These are phyloP conservation scores for Anthracocystis panici-leucophaei DNA, from an alignment of 1,284 basidiomycete genomes.

Conservation along the genomic window DNA sequence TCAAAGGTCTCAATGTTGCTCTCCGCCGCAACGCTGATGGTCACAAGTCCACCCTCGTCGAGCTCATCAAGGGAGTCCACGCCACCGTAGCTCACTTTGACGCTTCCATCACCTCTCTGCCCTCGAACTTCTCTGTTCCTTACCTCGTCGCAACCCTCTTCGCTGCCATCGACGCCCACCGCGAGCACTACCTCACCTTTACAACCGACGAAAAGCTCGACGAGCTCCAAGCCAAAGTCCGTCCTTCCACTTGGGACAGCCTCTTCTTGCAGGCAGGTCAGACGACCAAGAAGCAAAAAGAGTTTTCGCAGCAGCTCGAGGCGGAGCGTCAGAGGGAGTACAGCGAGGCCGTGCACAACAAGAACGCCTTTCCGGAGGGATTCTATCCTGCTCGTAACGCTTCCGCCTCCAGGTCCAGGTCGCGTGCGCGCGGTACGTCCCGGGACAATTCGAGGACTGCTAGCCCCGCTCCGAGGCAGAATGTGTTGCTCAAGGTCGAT, in stretches of 20 bases:
- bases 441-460: constrained; percentile 24
- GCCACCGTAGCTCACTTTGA: constrained; percentile 45
- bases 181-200: constrained; percentile 71
- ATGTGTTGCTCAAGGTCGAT: constrained; percentile 13
- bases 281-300: constrained; percentile 48
- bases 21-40: constrained; percentile 36
- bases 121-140: constrained; percentile 17
- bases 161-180: constrained; percentile 46
- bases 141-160: constrained; percentile 42
- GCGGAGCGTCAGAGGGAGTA: constrained; percentile 35
- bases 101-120: constrained; percentile 20
- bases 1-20: constrained; percentile 37
- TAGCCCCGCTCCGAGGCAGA: constrained; percentile 20
- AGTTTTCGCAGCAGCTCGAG: constrained; percentile 48
- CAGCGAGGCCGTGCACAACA: constrained; percentile 42
- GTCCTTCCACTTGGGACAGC: constrained; percentile 47
- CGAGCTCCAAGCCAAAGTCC: constrained; percentile 71
- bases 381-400: constrained; percentile 27
- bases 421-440: constrained; percentile 13
- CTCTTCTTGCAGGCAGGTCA: constrained; percentile 47
- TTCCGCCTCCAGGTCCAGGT: constrained; percentile 19
- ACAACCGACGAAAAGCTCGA: constrained; percentile 82
- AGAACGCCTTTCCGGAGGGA: constrained; percentile 37
- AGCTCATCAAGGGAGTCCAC: constrained; percentile 43
- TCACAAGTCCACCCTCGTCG: constrained; percentile 34